Evolutionary conservation across 352 stramenopile genomes (phyloP).

Genomic region (Phytophthora fragariae): DNA sequence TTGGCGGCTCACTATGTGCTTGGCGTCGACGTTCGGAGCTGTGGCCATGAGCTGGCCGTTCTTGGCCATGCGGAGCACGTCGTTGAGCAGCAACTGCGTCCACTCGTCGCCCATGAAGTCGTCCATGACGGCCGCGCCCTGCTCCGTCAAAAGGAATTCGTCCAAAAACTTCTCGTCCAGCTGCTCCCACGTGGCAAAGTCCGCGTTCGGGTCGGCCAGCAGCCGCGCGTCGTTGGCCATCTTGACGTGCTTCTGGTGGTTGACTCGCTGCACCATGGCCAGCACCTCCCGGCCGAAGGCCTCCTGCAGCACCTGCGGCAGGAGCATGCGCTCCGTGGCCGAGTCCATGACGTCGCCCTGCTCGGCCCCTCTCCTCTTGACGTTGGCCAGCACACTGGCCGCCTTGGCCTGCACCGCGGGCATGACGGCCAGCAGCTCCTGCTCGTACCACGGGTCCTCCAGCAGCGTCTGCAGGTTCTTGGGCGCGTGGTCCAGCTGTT

Average conservation of each 20-base stretch:
- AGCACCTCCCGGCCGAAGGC: conserved; percentile 86
- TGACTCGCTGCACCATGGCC: conserved; percentile 86
- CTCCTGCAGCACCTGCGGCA: conserved; percentile 85
- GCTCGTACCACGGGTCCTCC: conserved; percentile 82
- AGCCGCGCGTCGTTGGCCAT: conserved; percentile 71
- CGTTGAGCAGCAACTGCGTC: conserved; percentile 63
- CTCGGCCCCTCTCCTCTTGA: conserved; percentile 77
- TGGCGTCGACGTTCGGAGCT: conserved; percentile 29
- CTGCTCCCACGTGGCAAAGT: conserved; percentile 74
- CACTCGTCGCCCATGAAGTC: conserved; percentile 87
- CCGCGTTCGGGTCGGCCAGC: conserved; percentile 62
- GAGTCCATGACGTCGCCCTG: conserved; percentile 85
- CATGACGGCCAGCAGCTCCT: conserved; percentile 82
- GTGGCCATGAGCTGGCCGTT: conserved; percentile 59
- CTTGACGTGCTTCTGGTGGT: conserved; percentile 81
- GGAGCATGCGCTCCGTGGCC: conserved; percentile 66
- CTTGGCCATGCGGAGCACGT: conserved; percentile 71
- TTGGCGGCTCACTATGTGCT: conserved; percentile 27
- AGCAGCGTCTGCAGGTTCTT: conserved; percentile 79
- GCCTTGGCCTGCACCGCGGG: conserved; percentile 84
- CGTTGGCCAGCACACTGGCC: conserved; percentile 76
- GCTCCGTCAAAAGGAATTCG: conserved; percentile 24
- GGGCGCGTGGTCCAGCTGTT: conserved; percentile 71
- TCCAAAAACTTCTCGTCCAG: conserved; percentile 62
- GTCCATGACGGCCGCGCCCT: conserved; percentile 65